Evolutionary conservation across 257 asterid species (phyloP).

Genomic region (Solanum habrochaites): DNA sequence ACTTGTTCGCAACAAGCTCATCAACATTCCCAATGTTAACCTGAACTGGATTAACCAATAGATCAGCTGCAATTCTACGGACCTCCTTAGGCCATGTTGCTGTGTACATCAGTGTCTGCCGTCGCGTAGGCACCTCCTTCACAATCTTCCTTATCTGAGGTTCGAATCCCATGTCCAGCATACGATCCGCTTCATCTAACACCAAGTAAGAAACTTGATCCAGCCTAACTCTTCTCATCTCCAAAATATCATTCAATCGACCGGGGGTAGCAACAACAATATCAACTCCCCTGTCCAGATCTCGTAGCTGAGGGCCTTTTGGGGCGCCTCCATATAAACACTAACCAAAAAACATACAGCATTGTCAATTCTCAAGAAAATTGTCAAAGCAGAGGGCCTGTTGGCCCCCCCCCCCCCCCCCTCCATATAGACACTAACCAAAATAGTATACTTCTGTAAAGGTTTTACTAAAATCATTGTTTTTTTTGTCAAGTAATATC

Average conservation of each 20-base stretch:
- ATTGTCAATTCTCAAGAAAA: background rate
- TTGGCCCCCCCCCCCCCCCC: slow-evolving; percentile 75
- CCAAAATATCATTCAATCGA: slow-evolving; percentile 89
- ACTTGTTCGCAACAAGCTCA: slow-evolving; percentile 93
- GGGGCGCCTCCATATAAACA: slow-evolving; percentile 98
- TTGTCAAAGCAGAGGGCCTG: background rate
- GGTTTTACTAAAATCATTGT: background rate
- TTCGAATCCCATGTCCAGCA: slow-evolving; percentile 99
- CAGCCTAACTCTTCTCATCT: slow-evolving; percentile 83
- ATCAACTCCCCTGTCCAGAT: slow-evolving; percentile 81
- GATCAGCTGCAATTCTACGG: slow-evolving; percentile 88
- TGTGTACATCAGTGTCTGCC: slow-evolving; percentile 96
- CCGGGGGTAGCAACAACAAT: slow-evolving; percentile 99
- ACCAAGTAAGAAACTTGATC: slow-evolving; percentile 90
- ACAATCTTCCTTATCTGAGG: slow-evolving; percentile 99
- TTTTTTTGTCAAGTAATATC: background rate
- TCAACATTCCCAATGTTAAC: slow-evolving; percentile 91
- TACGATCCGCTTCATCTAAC: slow-evolving; percentile 95
- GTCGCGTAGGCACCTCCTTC: slow-evolving; percentile 73
- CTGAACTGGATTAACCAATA: slow-evolving; percentile 75
- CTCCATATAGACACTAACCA: slow-evolving; percentile 75
- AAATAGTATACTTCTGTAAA: background rate
- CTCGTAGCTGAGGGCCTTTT: slow-evolving; percentile 87
- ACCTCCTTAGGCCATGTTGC: slow-evolving; percentile 99
- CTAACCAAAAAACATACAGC: slow-evolving; percentile 19